Evolutionary conservation across 2,329 filamentous ascomycete species (phyloP).

Genomic region (Fusarium multiceps): DNA sequence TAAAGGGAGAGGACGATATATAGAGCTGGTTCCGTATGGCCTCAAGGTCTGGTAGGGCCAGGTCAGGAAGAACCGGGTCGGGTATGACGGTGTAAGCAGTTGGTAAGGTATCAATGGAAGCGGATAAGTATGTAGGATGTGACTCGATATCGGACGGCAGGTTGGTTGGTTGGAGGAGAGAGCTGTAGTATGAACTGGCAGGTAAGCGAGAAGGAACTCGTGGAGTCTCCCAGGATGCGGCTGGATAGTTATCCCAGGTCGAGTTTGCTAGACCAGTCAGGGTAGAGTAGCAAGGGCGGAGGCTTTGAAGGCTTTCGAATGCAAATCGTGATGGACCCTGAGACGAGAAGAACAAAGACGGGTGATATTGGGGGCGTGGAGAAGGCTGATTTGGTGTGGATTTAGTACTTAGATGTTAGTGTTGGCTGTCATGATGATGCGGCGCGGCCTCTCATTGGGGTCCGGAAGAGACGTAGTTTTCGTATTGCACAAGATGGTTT

Average conservation of each 20-base stretch:
- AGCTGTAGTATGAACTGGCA: conserved; percentile 12
- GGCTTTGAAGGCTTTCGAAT: conserved; percentile 18
- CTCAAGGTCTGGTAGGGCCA: conserved; percentile 3
- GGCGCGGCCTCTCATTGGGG: neutral
- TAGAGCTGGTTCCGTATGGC: conserved; percentile 3
- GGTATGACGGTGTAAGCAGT: conserved; percentile 21
- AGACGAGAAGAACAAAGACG: conserved; percentile 15
- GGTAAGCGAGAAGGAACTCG: conserved; percentile 17
- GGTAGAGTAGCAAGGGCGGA: conserved; percentile 6
- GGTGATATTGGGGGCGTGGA: conserved; percentile 17
- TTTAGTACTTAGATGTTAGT: conserved; percentile 12
- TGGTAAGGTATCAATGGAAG: conserved; percentile 28
- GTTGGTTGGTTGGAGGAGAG: neutral
- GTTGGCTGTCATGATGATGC: conserved; percentile 6
- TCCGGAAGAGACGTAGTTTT: neutral
- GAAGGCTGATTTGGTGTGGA: conserved; percentile 5
- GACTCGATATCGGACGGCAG: neutral
- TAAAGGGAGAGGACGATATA: conserved; percentile 19
- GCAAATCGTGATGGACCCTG: conserved; percentile 34
- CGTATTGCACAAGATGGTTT: neutral
- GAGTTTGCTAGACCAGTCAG: conserved; percentile 1
- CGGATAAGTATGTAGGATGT: conserved; percentile 4
- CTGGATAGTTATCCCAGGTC: conserved; percentile 30
- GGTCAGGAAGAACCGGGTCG: conserved; percentile 5
- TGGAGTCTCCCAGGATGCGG: conserved; percentile 20